Evolutionary conservation across 495 filamentous ascomycete genomes (phyloP).

Genomic region (Hypoxylon subgilvum): DNA sequence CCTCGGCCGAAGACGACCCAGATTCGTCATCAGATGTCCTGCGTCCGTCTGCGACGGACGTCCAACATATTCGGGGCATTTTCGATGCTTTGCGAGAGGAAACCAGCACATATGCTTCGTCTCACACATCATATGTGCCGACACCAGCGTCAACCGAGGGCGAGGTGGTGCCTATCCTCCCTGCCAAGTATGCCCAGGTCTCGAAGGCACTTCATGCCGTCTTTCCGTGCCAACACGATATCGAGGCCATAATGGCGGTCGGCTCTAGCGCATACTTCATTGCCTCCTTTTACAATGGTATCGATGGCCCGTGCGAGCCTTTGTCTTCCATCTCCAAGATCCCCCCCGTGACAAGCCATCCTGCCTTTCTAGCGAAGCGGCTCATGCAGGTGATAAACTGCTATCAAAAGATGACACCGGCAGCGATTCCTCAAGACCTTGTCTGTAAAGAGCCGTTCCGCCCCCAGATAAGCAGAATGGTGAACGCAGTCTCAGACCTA

Average conservation of each 20-base stretch:
- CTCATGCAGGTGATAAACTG: conserved; percentile 57
- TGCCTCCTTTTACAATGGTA: conserved; percentile 36
- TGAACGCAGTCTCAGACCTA: conserved; percentile 46
- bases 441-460: conserved; percentile 42
- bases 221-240: conserved; percentile 51
- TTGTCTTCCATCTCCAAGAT: conserved; percentile 36
- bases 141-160: conserved; percentile 38
- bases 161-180: not conserved
- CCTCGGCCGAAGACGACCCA: conserved; percentile 39
- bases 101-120: conserved; percentile 10
- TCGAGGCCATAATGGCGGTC: conserved; percentile 40
- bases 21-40: conserved; percentile 27
- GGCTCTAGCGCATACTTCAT: conserved; percentile 43
- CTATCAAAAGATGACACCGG: conserved; percentile 50
- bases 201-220: conserved; percentile 41
- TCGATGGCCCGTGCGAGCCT: conserved; percentile 33
- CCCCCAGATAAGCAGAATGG: conserved; percentile 42
- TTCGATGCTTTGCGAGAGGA: conserved; percentile 36
- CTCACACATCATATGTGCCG: conserved; percentile 19
- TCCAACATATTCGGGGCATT: conserved; percentile 21
- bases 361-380: conserved; percentile 51
- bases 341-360: conserved; percentile 49
- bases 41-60: conserved; percentile 27
- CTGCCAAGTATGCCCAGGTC: conserved; percentile 36
- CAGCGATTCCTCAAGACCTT: conserved; percentile 34